These are phyloP conservation scores for Microsporum audouinii DNA, from an alignment of 2,329 filamentous ascomycete species.

Conservation along the genomic window DNA sequence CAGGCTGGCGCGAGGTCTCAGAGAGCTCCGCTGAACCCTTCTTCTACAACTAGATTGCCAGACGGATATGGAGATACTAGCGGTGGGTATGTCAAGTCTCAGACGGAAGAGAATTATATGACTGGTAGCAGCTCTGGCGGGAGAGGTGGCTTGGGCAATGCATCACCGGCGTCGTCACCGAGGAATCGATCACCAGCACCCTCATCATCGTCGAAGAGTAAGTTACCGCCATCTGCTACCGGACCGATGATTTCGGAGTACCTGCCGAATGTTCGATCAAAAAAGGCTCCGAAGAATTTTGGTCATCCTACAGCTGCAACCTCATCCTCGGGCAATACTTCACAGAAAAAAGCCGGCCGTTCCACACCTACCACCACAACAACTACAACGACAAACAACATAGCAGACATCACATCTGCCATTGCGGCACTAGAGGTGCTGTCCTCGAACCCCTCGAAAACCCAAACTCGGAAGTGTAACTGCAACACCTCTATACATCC, in stretches of 20 bases:
- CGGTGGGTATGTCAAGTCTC: constrained; percentile 67
- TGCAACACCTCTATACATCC: constrained; percentile 84
- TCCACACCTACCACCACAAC: constrained; percentile 29
- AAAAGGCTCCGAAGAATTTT: constrained; percentile 42
- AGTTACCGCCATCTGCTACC: constrained; percentile 55
- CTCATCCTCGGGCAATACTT: constrained; percentile 41
- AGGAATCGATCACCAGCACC: constrained; percentile 32
- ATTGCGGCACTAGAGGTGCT: constrained; percentile 76
- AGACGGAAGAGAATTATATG: constrained; percentile 57
- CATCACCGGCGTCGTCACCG: constrained; percentile 36
- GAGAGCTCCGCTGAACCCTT: constrained; percentile 49
- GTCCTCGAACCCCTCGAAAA: constrained; percentile 53
- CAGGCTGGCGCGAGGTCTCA: constrained; percentile 36
- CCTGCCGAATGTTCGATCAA: constrained; percentile 47
- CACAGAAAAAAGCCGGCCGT: constrained; percentile 10
- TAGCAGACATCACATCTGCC: constrained; percentile 55
- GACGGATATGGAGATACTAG: constrained; percentile 52
- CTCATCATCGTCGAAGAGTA: constrained; percentile 14
- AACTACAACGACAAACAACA: constrained; percentile 37
- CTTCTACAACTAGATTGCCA: constrained; percentile 51
- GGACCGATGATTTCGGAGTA: constrained; percentile 75
- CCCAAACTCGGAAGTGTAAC: constrained; percentile 61
- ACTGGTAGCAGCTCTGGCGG: constrained; percentile 40
- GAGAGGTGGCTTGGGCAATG: background rate
- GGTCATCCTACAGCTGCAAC: constrained; percentile 24